Evolutionary conservation across 2,329 filamentous ascomycete genomes (phyloP).

Genomic region (Aspergillus clavatus): DNA sequence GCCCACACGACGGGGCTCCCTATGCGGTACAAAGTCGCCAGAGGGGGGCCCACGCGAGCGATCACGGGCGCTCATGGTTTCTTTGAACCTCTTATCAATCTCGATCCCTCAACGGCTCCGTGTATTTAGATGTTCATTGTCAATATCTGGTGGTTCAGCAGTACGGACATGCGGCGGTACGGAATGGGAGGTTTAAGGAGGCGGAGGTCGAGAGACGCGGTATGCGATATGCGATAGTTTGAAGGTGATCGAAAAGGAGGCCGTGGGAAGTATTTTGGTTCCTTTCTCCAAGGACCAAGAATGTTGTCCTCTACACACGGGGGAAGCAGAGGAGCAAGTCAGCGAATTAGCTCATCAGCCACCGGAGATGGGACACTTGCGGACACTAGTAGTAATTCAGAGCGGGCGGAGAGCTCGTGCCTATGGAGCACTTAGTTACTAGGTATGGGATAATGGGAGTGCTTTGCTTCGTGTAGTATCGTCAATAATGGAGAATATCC

Average conservation of each 20-base stretch:
- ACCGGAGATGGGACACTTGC: conserved; percentile 21
- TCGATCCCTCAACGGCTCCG: no score
- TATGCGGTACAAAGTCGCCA: conserved; percentile 25
- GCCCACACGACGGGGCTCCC: conserved; percentile 29
- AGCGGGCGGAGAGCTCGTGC: conserved; percentile 25
- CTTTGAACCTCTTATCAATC: conserved; percentile 17
- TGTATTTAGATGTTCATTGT: conserved; percentile 34
- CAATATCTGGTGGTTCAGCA: no score
- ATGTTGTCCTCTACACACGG: background rate
- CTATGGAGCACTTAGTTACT: no score
- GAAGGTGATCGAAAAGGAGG: background rate
- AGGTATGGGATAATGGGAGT: no score
- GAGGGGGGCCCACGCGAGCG: conserved; percentile 31
- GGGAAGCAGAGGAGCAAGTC: conserved; percentile 12
- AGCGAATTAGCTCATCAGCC: conserved; percentile 26
- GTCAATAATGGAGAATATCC: no score
- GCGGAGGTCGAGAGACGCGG: conserved; percentile 8
- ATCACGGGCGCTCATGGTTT: conserved; percentile 36
- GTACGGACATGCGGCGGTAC: no score
- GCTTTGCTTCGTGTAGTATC: no score
- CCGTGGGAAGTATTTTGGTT: background rate
- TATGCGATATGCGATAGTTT: background rate
- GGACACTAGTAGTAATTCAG: conserved; percentile 11
- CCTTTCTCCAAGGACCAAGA: background rate
- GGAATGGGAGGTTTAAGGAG: conserved; percentile 4